Base-by-base conservation (phyloP, 192 early-diverging fungal species). In the Mortierella hygrophila region DNA sequence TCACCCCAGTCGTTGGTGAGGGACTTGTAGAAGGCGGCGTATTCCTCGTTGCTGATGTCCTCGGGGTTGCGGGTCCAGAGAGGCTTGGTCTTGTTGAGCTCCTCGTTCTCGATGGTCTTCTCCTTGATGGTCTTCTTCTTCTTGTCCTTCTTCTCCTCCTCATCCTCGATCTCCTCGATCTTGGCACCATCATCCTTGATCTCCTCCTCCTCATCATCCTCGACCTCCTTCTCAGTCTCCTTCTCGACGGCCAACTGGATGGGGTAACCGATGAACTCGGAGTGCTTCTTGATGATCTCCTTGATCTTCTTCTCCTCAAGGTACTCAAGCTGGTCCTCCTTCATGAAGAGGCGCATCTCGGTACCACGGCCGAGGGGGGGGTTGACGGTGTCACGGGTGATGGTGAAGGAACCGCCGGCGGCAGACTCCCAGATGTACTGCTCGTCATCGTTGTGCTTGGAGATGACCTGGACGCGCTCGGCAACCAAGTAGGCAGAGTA, bases 281-380 rank as follows among this genome's bases (percentile, higher is more conserved):
- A 99, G 96, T 99, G 97, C 95, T 98, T 99, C 96, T 99, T 99
- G 91, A 99, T 95, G 77, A 99, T 95, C 88, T 99, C 98, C 94
- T 99, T 98, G 92, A 99, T 98, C 88, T 94, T 95, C 92, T 96
- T 96, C 94, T 99, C 98, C 92, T 99, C 98, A 82, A 99, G 95
- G 93, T 98, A 99, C 91, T 99, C 98, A 76, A 94, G 80, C 90
- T 97, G 97, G 90, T 99, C 98, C 91, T 99, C 99, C 95, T 99
- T 99, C 91, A 99, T 93, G 95, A 93, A 94, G 81, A 99, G 95
- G 82, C 95, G 95, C 90, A 99, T 96, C 90, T 97, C 94, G 82
- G 95, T 94, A 93, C 99, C 99, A 81, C 98, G 97, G 80, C 97
- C 99, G 87, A 99, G 91, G 41, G 95, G 88, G 87, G 93, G 93